phyloP scores from a whole-genome alignment of 345 rosid species.

The Melaleuca alternifolia region DNA sequence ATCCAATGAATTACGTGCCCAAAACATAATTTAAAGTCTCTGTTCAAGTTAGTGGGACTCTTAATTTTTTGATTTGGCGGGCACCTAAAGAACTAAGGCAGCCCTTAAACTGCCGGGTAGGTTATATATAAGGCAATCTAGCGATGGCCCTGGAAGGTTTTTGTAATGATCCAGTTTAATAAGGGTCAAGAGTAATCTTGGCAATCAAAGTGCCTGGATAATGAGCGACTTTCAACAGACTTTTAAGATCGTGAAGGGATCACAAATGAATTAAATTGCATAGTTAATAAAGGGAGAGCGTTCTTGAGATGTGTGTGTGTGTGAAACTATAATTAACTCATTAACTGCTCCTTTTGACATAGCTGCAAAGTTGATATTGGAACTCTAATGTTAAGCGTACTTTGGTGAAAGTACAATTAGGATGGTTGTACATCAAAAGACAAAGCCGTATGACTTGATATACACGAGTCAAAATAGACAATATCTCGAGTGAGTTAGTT shows the following conservation, averaged over 20 bases:
- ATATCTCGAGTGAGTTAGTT: neutral
- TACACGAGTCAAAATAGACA: no score
- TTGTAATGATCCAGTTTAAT: neutral
- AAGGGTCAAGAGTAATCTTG: neutral
- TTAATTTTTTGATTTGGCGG: neutral
- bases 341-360: neutral
- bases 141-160: neutral
- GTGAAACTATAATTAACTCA: neutral
- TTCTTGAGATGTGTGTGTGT: neutral
- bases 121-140: neutral
- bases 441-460: fast-evolving
- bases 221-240: neutral
- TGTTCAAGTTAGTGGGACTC: neutral
- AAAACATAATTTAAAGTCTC: neutral
- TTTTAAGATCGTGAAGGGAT: fast-evolving
- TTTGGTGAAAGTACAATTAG: neutral
- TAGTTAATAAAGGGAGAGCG: neutral
- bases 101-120: neutral
- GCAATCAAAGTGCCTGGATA: fast-evolving
- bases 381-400: neutral
- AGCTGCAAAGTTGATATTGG: fast-evolving
- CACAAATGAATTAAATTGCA: neutral
- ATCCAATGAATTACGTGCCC: neutral
- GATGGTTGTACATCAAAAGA: neutral
- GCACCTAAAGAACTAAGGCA: neutral